These are phyloP conservation scores for Globisporangium rhizosaccharum DNA, from an alignment of 352 stramenopile species.

Conservation along the genomic window DNA sequence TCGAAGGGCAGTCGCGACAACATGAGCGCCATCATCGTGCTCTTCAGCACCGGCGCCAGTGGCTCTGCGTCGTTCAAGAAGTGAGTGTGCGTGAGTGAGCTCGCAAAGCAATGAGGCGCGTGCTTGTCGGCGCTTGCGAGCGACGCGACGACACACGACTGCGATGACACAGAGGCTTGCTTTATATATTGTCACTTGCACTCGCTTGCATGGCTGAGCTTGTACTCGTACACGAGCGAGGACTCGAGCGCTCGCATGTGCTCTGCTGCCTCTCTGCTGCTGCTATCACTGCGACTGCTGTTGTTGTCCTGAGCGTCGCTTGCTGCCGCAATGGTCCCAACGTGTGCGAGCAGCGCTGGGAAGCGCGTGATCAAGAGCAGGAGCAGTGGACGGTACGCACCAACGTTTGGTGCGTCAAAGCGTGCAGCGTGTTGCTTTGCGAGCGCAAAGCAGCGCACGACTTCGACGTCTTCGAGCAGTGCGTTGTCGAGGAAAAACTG, in stretches of 20 bases:
- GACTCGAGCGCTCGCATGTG: constrained; percentile 32
- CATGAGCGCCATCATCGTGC: constrained; percentile 82
- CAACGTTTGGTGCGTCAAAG: constrained; percentile 22
- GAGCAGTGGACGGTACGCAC: constrained; percentile 32
- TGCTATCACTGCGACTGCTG: constrained; percentile 1
- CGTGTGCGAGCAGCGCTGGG: constrained; percentile 21
- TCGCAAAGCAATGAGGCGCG: too few species aligned
- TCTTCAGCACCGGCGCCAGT: constrained; percentile 47
- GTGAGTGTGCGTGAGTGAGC: background rate
- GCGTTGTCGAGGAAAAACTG: constrained; percentile 20
- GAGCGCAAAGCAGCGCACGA: constrained; percentile 28
- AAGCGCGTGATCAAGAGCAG: constrained; percentile 28
- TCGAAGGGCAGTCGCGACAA: constrained; percentile 81
- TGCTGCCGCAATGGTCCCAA: constrained; percentile 5
- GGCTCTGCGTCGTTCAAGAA: constrained; percentile 14
- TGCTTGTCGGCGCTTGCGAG: background rate
- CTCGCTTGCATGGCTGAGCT: constrained; percentile 15
- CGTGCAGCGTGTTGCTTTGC: constrained; percentile 27
- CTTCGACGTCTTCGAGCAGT: constrained; percentile 33
- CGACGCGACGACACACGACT: background rate
- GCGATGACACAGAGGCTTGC: background rate
- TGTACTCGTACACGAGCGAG: constrained; percentile 53
- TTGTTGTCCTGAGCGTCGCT: background rate
- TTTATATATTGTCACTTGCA: background rate
- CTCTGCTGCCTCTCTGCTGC: constrained; percentile 1